Evolutionary conservation across 208 protist genomes (phyloP).

Genomic region (Endotrypanum monterogeii): DNA sequence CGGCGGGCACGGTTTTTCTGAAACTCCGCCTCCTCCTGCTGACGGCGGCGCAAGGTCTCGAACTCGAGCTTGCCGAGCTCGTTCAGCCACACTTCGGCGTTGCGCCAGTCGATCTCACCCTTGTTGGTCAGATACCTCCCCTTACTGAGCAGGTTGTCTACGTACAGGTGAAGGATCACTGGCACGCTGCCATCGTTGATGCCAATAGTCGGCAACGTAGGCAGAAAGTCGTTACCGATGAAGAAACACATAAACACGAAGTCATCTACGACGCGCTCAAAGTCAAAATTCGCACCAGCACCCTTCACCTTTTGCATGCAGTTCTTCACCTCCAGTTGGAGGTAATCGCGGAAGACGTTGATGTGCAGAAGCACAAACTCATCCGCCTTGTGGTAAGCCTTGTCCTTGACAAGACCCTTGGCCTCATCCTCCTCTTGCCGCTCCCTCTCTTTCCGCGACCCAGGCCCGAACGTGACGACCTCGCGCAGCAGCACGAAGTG

Average conservation of each 20-base stretch:
- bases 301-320: constrained; percentile 22
- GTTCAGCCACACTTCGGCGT: constrained; percentile 72
- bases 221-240: constrained; percentile 99
- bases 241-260: constrained; percentile 98
- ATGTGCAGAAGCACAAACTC: constrained; percentile 94
- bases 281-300: constrained; percentile 45
- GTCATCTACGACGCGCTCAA: constrained; percentile 96
- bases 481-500: constrained; percentile 98
- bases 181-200: constrained; percentile 95
- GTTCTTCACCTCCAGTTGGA: constrained; percentile 87
- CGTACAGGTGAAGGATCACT: constrained; percentile 89
- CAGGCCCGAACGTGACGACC: constrained; percentile 86
- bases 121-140: constrained; percentile 78
- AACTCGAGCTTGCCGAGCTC: constrained; percentile 81
- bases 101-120: constrained; percentile 74
- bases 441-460: constrained; percentile 72
- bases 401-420: constrained; percentile 84
- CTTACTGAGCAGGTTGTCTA: constrained; percentile 60
- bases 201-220: constrained; percentile 93
- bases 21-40: constrained; percentile 83
- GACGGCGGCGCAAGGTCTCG: constrained; percentile 56
- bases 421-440: constrained; percentile 72
- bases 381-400: constrained; percentile 77
- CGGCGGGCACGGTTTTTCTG: constrained; percentile 57
- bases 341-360: constrained; percentile 95